Conservation (phyloP, 1,284 basidiomycete species). For the Kwoniella shivajii region DNA sequence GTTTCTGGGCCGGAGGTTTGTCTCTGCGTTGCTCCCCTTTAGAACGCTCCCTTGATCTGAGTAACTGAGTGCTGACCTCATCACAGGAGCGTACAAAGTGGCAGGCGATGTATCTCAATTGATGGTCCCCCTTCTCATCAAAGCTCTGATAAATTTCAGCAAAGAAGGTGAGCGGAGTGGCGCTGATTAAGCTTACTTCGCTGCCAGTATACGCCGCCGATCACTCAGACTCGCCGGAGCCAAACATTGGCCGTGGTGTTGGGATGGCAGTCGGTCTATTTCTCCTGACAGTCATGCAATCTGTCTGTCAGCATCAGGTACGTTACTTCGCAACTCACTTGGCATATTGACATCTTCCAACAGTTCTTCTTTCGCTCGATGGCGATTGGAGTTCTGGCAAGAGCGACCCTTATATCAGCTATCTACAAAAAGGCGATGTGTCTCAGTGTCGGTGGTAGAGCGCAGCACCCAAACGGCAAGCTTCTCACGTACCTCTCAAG, state of each 20-base stretch:
- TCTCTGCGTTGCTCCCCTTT: slow-evolving; percentile 57
- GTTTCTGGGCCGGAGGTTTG: slow-evolving; percentile 69
- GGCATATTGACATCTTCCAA: slow-evolving; percentile 8
- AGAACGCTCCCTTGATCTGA: not conserved
- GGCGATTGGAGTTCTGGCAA: slow-evolving; percentile 68
- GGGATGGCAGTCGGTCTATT: slow-evolving; percentile 73
- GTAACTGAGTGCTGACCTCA: not conserved
- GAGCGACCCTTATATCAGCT: slow-evolving; percentile 71
- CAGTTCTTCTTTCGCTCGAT: slow-evolving; percentile 78
- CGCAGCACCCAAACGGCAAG: slow-evolving; percentile 65
- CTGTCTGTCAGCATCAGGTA: slow-evolving; percentile 66
- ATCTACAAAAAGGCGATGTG: slow-evolving; percentile 72
- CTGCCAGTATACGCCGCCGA: slow-evolving; percentile 39
- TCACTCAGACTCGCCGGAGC: slow-evolving; percentile 39
- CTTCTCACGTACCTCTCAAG: slow-evolving; percentile 74
- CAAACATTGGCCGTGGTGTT: slow-evolving; percentile 66
- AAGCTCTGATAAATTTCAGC: slow-evolving; percentile 70
- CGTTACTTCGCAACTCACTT: not conserved
- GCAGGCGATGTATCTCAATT: slow-evolving; percentile 59
- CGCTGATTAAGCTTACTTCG: no score
- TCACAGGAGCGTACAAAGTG: slow-evolving; percentile 54
- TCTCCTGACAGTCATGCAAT: slow-evolving; percentile 62
- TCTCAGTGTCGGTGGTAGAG: slow-evolving; percentile 68
- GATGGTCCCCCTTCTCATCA: slow-evolving; percentile 67
- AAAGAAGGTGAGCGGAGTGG: slow-evolving; percentile 56